Base-by-base conservation (phyloP, 2,329 filamentous ascomycete genomes). In the Leptographium lundbergii region DNA sequence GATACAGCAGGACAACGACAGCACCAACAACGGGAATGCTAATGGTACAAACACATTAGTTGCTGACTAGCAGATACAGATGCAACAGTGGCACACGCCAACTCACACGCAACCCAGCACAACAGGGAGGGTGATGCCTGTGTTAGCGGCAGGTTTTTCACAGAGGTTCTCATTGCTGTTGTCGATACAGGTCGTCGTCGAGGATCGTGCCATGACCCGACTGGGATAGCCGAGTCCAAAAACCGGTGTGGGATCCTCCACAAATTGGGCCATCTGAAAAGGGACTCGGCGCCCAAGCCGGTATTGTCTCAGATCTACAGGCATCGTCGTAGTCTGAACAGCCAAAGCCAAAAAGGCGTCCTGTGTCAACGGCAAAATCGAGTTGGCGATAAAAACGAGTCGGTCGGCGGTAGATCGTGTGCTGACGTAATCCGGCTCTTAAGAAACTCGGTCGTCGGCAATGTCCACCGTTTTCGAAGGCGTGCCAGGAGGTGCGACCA, bases 1-100 rank as follows among this genome's bases (percentile, higher is more conserved):
- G 79, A 68, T 85, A 86, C 63, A 91, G 68, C 47, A 96, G 75
- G 1, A 90, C 80, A 54, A 83, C 69, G 1, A 87, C 69, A 24
- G 88, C 86, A 61, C 81, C 74, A 34, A 84, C 75, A 54, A 96
- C 68, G 1, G 94, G 91, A 58, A 97, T 83, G 50, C 91, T 96
- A 22, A 19, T 34, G 57, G 65, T 69, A 52, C 22, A 27, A 11
- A 19, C 48, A 7, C 24, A 27, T 48, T 34, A 54, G 51, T n/a
- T 7, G 25, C 4, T 32, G 6, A 27, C 42, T 32, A 19, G 14
- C 39, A 6, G 13, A 27, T n/a, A 25, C 25, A 19, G 27, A n/a
- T 13, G 13, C 25, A 27, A 7, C 3, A 24, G 14, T 14, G 29
- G 11, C 19, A 47, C 13, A 34, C 45, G 42, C 55, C 24, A 47